phyloP scores from a whole-genome alignment of 768 basidiomycete species.

The Mycena capillaripes region DNA sequence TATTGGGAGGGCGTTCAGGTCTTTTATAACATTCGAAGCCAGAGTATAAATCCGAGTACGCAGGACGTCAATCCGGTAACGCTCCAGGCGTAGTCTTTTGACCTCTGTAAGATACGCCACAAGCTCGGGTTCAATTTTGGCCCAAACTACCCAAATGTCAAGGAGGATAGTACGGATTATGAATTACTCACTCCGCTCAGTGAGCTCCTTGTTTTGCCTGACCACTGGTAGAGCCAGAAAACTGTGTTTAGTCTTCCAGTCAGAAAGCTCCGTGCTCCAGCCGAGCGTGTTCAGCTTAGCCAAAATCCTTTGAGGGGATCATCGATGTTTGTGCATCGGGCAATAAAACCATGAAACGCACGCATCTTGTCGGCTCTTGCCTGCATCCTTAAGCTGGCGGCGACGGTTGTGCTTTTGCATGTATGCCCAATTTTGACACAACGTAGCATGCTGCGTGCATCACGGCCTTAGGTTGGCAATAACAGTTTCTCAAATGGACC shows the following conservation, averaged over 20 bases:
- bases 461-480: neutral
- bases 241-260: neutral
- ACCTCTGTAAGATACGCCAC: conserved; percentile 34
- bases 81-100: conserved; percentile 16
- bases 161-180: neutral
- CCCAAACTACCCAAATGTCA: conserved; percentile 39
- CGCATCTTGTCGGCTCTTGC: conserved; percentile 31
- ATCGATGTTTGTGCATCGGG: neutral
- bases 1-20: neutral
- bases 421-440: neutral
- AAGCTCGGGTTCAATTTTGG: conserved; percentile 38
- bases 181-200: conserved; percentile 34
- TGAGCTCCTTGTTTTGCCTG: conserved; percentile 36
- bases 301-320: conserved; percentile 24
- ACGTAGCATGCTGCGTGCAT: neutral
- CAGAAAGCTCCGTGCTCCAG: conserved; percentile 25
- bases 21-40: neutral
- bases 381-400: conserved; percentile 24
- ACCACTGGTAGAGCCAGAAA: conserved; percentile 38
- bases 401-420: neutral
- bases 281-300: conserved; percentile 35
- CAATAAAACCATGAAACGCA: conserved; percentile 19
- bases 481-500: neutral
- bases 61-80: neutral
- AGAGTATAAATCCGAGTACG: neutral